Evolutionary conservation across 768 basidiomycete species (phyloP), one percentile per base, ranked within the genome.

Genomic region (Porpolomopsis calyptriformis): DNA sequence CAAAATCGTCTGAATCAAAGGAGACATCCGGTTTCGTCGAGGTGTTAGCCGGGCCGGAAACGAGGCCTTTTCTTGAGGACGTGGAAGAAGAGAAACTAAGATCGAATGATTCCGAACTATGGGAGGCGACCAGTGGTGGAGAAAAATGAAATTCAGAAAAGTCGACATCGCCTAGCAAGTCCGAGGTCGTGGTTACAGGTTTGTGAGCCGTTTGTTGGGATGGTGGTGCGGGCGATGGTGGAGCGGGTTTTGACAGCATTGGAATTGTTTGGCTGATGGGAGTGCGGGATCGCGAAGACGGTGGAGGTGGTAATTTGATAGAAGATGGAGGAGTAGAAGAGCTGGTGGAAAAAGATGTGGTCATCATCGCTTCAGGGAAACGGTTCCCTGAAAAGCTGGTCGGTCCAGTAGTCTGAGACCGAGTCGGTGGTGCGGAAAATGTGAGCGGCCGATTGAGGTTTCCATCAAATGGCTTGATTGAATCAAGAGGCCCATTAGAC

Each of bases 91-190:
- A 53, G 46, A 53, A 50, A 40, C 46, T 50, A 9, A 46, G 23
- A 20, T 52, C 49, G 35, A 49, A 44, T 26, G 49, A 39, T 16
- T 51, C 41, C 39, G 55, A 29, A 47, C 49, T 31, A 51, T 51
- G 45, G 23, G 53, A 22, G 45, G 47, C 14, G 48, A 34, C 10
- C 55, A 49, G 50, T 33, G 55, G 41, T 4, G 66, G 52, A 19
- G 66, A 62, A 3, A 64, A 60, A 43, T 62, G 50, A 53, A 76
- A 73, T 31, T 76, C 76, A 4, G 72, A 65, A 53, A 80, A 84
- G 40, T 79, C 76, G 46, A 72, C 70, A 44, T 78, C 73, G 39
- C 68, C 67, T 2, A 43, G 29, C 6, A 29, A 37, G 3, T 4
- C 14, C 18, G 40, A 19, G 10, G 34, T 9, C 8, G 18, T 6